Base-by-base conservation (phyloP, 768 basidiomycete species). In the Collybia sordida region DNA sequence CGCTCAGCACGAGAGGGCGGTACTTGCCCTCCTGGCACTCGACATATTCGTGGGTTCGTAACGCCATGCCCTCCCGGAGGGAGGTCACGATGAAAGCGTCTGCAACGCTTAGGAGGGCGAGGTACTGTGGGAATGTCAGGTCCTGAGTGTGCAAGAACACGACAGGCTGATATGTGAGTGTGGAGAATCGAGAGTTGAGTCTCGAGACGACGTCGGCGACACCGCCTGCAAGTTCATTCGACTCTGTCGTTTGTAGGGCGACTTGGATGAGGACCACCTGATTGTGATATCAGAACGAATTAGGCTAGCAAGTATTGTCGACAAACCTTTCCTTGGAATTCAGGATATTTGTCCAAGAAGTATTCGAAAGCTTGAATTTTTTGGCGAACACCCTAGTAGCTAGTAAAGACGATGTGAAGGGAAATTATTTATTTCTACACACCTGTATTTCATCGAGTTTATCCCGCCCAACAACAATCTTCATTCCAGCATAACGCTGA, bases 51-150 rank as follows among this genome's bases (percentile, higher is more conserved):
- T 91, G 89, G 1, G 86, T 85, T 40, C 86, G 74, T 44, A 93
- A 67, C 8, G 90, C 90, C 92, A 94, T 93, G 0, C 92, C 92
- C 65, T 94, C 92, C 2, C 92, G 74, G 65, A 94, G 69, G 63
- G 86, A 88, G 4, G 89, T 88, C 18, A 91, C 86, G 55, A 93
- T 72, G 68, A 94, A 93, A 35, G 87, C 89, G 64, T 93, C 92
- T 3, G 88, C 92, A 5, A 89, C 84, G 9, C 78, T 90, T 50
- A 93, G 68, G 31, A 94, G 70, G 6, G 88, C 91, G 18, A 94
- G 75, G 62, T 94, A 94, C 61, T 93, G 90, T 56, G 78, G 83
- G 64, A 93, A 93, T 17, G 88, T 92, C 49, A 93, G 68, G 56
- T 92, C 91, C 54, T 88, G 84, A 0, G 87, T 91, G 61, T 92